Percentiles rank a stretch among this genome's conserved stretches.
Evolutionary conservation across 176 grass and related monocot species (phyloP).

Genomic region (Thalia dealbata): DNA sequence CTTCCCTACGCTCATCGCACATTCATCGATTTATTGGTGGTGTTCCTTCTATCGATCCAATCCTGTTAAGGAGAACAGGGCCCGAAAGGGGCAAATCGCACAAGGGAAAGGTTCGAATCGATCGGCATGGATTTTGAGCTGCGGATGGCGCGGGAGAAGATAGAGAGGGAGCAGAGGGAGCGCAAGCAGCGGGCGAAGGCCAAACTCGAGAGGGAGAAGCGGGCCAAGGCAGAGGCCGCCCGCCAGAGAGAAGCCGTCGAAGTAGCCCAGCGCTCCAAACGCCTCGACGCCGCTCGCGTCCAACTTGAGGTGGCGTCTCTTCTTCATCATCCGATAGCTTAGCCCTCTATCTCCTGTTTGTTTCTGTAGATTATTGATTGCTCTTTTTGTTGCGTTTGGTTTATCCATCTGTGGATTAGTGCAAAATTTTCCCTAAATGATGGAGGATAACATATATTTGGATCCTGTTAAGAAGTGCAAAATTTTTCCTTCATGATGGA

Average conservation of each 20-base stretch:
- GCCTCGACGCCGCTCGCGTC: constrained; percentile 56
- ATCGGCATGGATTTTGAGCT: constrained; percentile 78
- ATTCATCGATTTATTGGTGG: not conserved
- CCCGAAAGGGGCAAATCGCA: not conserved
- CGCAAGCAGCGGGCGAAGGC: constrained; percentile 67
- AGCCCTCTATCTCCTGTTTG: not conserved
- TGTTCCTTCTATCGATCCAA: not conserved
- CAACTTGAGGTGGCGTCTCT: constrained; percentile 33
- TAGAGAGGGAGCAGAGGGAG: constrained; percentile 74
- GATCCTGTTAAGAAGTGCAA: no score
- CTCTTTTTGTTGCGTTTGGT: not conserved
- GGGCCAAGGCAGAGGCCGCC: constrained; percentile 66
- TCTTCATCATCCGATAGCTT: not conserved
- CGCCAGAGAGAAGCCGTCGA: constrained; percentile 66
- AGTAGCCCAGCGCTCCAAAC: constrained; percentile 49
- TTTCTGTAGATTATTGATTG: not conserved
- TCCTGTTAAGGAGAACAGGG: not conserved
- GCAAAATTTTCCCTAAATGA: not conserved
- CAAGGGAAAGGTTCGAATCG: not conserved
- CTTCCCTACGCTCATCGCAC: not conserved
- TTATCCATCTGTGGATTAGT: not conserved
- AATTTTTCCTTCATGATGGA: no score
- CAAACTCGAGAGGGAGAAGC: constrained; percentile 55
- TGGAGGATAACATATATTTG: no score
- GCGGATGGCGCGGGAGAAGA: constrained; percentile 57